Conservation (phyloP, 129 eudicot species). For the Tagetes patula region DNA sequence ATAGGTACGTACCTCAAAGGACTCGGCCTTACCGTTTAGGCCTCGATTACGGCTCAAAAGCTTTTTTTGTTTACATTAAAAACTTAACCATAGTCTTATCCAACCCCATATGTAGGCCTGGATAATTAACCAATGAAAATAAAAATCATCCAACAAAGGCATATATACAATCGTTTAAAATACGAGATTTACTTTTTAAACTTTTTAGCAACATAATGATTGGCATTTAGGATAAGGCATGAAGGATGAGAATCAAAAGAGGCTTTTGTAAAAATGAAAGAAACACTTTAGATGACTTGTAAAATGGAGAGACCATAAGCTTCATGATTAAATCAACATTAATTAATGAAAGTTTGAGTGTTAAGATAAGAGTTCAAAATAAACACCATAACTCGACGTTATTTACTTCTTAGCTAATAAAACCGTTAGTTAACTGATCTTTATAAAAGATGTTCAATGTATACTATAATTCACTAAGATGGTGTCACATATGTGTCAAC, state of each 20-base stretch:
- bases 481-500: not conserved
- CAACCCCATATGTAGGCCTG: not conserved
- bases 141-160: not conserved
- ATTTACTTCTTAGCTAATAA: no score
- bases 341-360: not conserved
- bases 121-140: not conserved
- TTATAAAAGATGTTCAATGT: no score
- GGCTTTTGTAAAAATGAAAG: not conserved
- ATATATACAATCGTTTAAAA: not conserved
- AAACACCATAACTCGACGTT: not conserved
- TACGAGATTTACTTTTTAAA: not conserved
- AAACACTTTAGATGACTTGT: not conserved
- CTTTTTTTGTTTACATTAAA: no score
- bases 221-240: not conserved
- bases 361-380: not conserved
- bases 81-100: not conserved
- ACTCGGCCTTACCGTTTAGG: no score
- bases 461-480: not conserved
- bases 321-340: not conserved
- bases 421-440: no score
- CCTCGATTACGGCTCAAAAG: no score
- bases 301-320: not conserved
- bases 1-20: no score
- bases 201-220: not conserved
- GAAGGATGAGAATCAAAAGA: not conserved